phyloP scores from a whole-genome alignment of 192 early-diverging fungal species.

The Backusella tuberculispora region DNA sequence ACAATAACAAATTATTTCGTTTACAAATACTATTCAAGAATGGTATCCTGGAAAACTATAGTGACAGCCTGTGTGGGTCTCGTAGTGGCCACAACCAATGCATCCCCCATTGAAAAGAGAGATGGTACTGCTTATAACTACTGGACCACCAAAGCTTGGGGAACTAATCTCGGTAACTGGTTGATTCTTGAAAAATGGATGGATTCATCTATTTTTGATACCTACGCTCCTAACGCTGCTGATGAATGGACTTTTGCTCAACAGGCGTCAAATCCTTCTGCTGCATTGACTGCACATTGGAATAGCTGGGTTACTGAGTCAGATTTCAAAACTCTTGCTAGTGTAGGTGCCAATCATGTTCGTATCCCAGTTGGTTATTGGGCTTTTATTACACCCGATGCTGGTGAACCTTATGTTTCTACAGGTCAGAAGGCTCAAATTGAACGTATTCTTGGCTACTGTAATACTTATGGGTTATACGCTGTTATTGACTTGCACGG shows the following conservation, averaged over 20 bases:
- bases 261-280: conserved; percentile 43
- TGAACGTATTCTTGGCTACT: conserved; percentile 40
- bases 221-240: conserved; percentile 39
- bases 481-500: conserved; percentile 64
- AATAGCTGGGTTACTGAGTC: conserved; percentile 59
- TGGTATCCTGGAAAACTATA: background rate
- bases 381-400: conserved; percentile 58
- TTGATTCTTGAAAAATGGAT: conserved; percentile 67
- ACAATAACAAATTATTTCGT: background rate
- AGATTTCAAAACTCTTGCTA: conserved; percentile 53
- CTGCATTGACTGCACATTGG: conserved; percentile 51
- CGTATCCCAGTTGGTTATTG: conserved; percentile 66
- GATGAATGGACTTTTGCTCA: conserved; percentile 65
- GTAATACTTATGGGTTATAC: conserved; percentile 43
- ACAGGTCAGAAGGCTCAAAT: conserved; percentile 51
- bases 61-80: background rate
- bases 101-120: conserved; percentile 18
- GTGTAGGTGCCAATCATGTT: conserved; percentile 53
- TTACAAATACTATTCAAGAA: background rate
- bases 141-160: conserved; percentile 46
- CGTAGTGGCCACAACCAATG: background rate
- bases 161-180: conserved; percentile 63
- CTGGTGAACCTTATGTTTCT: conserved; percentile 61
- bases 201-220: conserved; percentile 49
- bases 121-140: conserved; percentile 35